phyloP scores from a whole-genome alignment of 176 grass and related monocot species.

The Phoenix roebelenii region DNA sequence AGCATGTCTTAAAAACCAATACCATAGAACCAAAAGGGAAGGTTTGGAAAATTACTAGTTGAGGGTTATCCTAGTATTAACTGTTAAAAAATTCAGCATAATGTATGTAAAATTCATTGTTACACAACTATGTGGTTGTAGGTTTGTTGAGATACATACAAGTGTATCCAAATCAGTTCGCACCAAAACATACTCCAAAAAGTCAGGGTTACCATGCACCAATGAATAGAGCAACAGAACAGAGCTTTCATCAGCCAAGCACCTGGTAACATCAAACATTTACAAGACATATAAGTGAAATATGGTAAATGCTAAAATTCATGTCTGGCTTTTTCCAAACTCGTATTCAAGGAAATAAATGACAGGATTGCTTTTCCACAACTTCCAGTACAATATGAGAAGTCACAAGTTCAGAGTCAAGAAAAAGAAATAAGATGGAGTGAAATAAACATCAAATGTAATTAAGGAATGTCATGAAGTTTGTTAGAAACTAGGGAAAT shows the following conservation, averaged over 20 bases:
- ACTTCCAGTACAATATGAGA: no score
- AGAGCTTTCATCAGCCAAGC: slow-evolving; percentile 75
- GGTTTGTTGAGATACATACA: slow-evolving; percentile 36
- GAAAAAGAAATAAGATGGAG: no score
- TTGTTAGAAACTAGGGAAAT: no score
- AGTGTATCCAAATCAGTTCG: slow-evolving; percentile 98
- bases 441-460: no score
- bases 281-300: background rate
- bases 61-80: no score
- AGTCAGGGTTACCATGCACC: slow-evolving; percentile 90
- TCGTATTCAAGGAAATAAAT: no score
- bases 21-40: no score
- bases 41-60: no score
- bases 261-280: slow-evolving; percentile 35
- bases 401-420: no score
- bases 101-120: background rate
- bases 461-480: no score
- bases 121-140: background rate
- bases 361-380: no score
- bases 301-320: background rate
- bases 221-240: slow-evolving; percentile 90
- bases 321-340: background rate
- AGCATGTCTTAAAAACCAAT: no score
- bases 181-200: slow-evolving; percentile 94
- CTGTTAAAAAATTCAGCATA: background rate